These are phyloP conservation scores for Backusella australiensis DNA, from an alignment of 192 early-diverging fungal species.

Conservation along the genomic window DNA sequence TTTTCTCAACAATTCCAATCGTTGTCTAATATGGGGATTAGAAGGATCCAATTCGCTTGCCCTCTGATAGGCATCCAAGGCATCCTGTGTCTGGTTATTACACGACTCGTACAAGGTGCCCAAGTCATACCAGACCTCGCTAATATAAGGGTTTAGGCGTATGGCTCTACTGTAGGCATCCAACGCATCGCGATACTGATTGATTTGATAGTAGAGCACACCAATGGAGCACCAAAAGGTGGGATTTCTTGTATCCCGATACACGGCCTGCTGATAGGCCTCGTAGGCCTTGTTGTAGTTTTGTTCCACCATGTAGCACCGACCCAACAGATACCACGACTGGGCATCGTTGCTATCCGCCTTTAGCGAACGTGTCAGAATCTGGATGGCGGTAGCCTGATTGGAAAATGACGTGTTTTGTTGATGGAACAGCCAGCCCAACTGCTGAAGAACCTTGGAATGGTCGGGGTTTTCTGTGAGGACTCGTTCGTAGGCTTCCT, in stretches of 20 bases:
- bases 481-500: constrained; percentile 91
- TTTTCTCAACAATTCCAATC: constrained; percentile 27
- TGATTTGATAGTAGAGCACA: constrained; percentile 95
- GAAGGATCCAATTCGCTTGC: constrained; percentile 89
- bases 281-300: constrained; percentile 96
- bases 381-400: constrained; percentile 81
- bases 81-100: constrained; percentile 96
- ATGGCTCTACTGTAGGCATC: constrained; percentile 97
- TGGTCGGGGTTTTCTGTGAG: constrained; percentile 87
- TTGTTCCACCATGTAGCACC: constrained; percentile 94
- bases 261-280: constrained; percentile 96
- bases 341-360: constrained; percentile 86
- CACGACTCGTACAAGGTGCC: constrained; percentile 97
- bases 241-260: constrained; percentile 89
- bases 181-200: constrained; percentile 91
- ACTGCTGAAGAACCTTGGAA: constrained; percentile 93
- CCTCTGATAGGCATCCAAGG: constrained; percentile 93
- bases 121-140: constrained; percentile 97
- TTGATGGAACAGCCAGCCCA: constrained; percentile 95
- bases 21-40: constrained; percentile 50
- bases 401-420: constrained; percentile 80
- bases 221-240: constrained; percentile 99
- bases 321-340: constrained; percentile 92
- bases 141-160: constrained; percentile 87
- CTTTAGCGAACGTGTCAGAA: constrained; percentile 82